These are phyloP conservation scores for Daldinia caldariorum DNA, from an alignment of 495 filamentous ascomycete genomes.

Conservation along the genomic window DNA sequence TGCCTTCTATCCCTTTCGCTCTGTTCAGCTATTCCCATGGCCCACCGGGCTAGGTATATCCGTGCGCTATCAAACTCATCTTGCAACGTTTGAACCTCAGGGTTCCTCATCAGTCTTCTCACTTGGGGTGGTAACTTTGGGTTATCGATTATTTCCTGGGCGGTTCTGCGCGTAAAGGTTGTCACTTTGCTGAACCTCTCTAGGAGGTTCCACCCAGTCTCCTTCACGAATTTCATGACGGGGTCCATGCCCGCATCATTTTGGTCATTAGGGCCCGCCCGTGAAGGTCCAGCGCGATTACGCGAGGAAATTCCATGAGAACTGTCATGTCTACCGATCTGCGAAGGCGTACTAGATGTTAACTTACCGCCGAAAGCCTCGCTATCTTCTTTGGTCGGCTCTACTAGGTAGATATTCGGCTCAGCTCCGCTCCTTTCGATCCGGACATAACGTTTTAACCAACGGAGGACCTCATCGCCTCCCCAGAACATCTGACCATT, in stretches of 20 bases:
- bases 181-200: slow-evolving; percentile 97
- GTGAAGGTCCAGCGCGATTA: slow-evolving; percentile 42
- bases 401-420: slow-evolving; percentile 87
- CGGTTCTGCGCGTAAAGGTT: slow-evolving; percentile 90
- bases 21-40: slow-evolving; percentile 98
- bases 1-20: slow-evolving; percentile 84
- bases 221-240: slow-evolving; percentile 92
- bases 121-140: slow-evolving; percentile 88
- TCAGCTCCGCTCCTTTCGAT: slow-evolving; percentile 87
- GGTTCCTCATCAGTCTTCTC: slow-evolving; percentile 83
- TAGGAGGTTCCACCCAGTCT: slow-evolving; percentile 93
- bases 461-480: slow-evolving; percentile 92
- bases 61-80: slow-evolving; percentile 97
- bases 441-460: slow-evolving; percentile 83
- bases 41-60: slow-evolving; percentile 94
- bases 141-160: slow-evolving; percentile 90
- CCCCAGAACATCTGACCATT: slow-evolving; percentile 93
- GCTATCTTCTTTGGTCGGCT: slow-evolving; percentile 85
- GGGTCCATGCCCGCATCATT: slow-evolving; percentile 90
- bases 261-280: slow-evolving; percentile 45
- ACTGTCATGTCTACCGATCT: slow-evolving; percentile 55
- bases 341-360: slow-evolving; percentile 52
- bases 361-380: slow-evolving; percentile 77
- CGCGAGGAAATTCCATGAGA: slow-evolving; percentile 48
- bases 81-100: slow-evolving; percentile 92